Base-by-base conservation (phyloP, 192 early-diverging fungal species). In the Entrophospora sp. region DNA sequence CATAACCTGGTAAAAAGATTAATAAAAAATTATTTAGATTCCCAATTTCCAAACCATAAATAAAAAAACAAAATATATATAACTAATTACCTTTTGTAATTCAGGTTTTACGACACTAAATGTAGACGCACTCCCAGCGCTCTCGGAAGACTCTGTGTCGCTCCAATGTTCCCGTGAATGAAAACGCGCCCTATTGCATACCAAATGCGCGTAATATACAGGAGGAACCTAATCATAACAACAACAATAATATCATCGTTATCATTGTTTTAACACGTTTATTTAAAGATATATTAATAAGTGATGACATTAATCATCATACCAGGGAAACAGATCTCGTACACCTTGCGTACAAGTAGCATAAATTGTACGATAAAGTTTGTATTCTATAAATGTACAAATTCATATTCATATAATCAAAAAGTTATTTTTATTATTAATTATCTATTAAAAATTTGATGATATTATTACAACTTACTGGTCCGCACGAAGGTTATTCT, bases 201-300 rank as follows among this genome's bases (percentile, higher is more conserved):
- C 87, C 13, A 96, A 72, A 73, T 97, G 88, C 7, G 94, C 93
- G 70, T 97, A 95, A 79, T 96, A 98, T 2, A 87, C 93, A 0
- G 94, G 91, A 7, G 93, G 91, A 0, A 85, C 70, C 57, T 56
- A 35, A 8, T 30, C 20, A 14, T 4, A 14, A 13, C 25, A 0
- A 10, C 16, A 6, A 56, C 10, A 56, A 31, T 40, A 59, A 13
- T 14, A 59, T 36, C 13, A 36, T 25, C 14, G 13, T 37, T 4
- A 14, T 5, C 1, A 59, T 59, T 38, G 2, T 4, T 4, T 59
- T 7, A 59, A 59, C 3, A 59, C 35, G 6, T 20, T 25, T 25
- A 7, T 3, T 8, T 7, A 13, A 35, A 56, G 28, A 35, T 20
- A 28, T 56, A 32, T 3, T 12, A 0, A 18, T 1, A 56, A 34